Evolutionary conservation across 176 grass and related monocot genomes (phyloP), one percentile per base, ranked within the genome.

Genomic region (Musa beccarii): DNA sequence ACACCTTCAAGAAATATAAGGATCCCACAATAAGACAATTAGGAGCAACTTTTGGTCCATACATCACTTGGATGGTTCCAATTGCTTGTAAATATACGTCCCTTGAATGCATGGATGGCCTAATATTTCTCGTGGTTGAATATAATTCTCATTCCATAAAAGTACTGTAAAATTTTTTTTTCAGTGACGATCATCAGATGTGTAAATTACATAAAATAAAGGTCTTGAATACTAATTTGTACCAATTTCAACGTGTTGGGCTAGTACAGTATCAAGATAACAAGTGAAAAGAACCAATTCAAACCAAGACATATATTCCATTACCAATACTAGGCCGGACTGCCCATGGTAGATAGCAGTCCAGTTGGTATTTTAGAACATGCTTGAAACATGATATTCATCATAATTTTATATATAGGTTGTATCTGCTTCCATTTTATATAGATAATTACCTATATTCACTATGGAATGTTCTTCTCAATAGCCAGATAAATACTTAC

Each of bases 401-500:
- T 10, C 63, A 66, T 43, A 66, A 66, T 11, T 13, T 25, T 26
- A 26, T 22, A n/a, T 3, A 24, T 64, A 6, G 34, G 34, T 43
- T 43, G 11, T 66, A 66, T 66, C 0, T 66, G 63, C 3, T 26
- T 26, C n/a, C 21, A 66, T 26, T 24, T 26, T 10, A 28, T 11
- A 0, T 51, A 49, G 2, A 21, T 14, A 52, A n/a, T 51, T 49
- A 20, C 13, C 6, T 19, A 11, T 19, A 69, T 49, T 29, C 15
- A 43, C 34, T 43, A 43, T 43, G 34, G 15, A 19, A n/a, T 19
- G 16, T 0, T 51, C 10, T 43, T 69, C 19, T 69, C 29, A 49
- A 29, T 50, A 50, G 75, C 75, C 78, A 78, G 34, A 83, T 62
- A 75, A 61, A 52, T 52, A 82, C 89, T 81, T 85, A 96, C 89